Base-by-base conservation (phyloP, 2,329 filamentous ascomycete species). In the Fusarium kyushuense region DNA sequence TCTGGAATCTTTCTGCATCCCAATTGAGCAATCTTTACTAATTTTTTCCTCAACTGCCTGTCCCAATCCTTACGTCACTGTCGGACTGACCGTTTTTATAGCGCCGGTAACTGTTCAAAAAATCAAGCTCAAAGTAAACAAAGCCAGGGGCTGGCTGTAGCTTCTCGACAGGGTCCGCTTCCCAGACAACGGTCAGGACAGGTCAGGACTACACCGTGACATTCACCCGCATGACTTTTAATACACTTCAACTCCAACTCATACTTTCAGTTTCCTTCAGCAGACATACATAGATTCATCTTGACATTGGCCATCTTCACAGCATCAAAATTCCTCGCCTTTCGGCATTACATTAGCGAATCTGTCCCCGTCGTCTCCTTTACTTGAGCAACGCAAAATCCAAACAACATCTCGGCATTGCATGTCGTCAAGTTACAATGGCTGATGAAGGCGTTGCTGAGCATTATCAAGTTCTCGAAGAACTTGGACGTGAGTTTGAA, bases 401-500 rank as follows among this genome's bases (percentile, higher is more conserved):
- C 46, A 42, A 67, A 61, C 30, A 63, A 57, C 49, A 54, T 45
- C 45, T 46, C 58, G 43, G 54, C 46, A 46, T 69, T 73, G 67
- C 62, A 70, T 74, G 71, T 74, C 70, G 65, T 69, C 63, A 63
- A 73, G 63, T 65, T 75, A 79, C 73, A 61, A 88, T 89, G 87
- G 84, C 83, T 40, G 84, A 85, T 78, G 86, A 88, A 80, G 86
- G 84, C 71, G 90, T 96, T 84, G 92, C 94, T 74, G 90, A 90
- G 76, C 91, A 92, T 77, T 99, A 97, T 80, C 92, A 97, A 82
- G 92, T 98, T 78, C 87, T 98, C 75, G 95, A 98, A 84, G 96
- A 98, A 84, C 86, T 98, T 75, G 95, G 95, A 76, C 94, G 94
- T 96, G 84, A 83, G 92, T 89, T 41, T 63, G 6, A n/a, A 13